Evolutionary conservation across 2,329 filamentous ascomycete genomes (phyloP).

Genomic region (Teratosphaeria viscida): DNA sequence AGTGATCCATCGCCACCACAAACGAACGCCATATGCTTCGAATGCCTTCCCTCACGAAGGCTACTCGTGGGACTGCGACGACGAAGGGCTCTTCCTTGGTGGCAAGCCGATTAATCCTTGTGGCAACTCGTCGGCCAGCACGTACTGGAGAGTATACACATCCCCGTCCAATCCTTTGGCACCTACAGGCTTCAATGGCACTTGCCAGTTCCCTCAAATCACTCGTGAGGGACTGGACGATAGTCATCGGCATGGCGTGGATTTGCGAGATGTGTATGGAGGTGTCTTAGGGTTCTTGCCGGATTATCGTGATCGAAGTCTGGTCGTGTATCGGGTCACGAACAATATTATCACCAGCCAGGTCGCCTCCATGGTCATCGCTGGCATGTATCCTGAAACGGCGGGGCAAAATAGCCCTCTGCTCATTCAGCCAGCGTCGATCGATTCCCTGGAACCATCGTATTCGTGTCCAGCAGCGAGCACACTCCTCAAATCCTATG

Average conservation of each 20-base stretch:
- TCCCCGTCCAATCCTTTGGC: constrained; percentile 56
- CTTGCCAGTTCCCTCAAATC: constrained; percentile 74
- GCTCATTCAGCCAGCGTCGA: constrained; percentile 40
- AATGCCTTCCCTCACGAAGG: constrained; percentile 68
- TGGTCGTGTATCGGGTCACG: constrained; percentile 60
- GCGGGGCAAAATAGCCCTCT: constrained; percentile 25
- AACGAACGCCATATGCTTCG: constrained; percentile 67
- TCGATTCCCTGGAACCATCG: constrained; percentile 65
- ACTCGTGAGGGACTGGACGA: constrained; percentile 61
- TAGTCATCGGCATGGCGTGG: constrained; percentile 64
- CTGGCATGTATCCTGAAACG: constrained; percentile 52
- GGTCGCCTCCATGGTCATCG: constrained; percentile 63
- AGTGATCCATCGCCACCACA: constrained; percentile 75
- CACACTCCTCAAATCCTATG: constrained; percentile 34
- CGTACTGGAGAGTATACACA: constrained; percentile 57
- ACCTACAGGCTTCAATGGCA: constrained; percentile 57
- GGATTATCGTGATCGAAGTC: constrained; percentile 30
- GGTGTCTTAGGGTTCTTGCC: constrained; percentile 60
- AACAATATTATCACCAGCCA: constrained; percentile 76
- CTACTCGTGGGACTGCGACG: constrained; percentile 62
- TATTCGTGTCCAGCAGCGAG: constrained; percentile 54
- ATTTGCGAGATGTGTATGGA: constrained; percentile 67
- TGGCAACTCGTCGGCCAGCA: constrained; percentile 41
- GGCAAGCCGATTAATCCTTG: constrained; percentile 44
- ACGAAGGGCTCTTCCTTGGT: constrained; percentile 60